A percentile compares a stretch with the other conserved stretches of the same genome.
Conservation (phyloP, 495 filamentous ascomycete genomes). For the Lasiosphaeriaceae sp. region DNA sequence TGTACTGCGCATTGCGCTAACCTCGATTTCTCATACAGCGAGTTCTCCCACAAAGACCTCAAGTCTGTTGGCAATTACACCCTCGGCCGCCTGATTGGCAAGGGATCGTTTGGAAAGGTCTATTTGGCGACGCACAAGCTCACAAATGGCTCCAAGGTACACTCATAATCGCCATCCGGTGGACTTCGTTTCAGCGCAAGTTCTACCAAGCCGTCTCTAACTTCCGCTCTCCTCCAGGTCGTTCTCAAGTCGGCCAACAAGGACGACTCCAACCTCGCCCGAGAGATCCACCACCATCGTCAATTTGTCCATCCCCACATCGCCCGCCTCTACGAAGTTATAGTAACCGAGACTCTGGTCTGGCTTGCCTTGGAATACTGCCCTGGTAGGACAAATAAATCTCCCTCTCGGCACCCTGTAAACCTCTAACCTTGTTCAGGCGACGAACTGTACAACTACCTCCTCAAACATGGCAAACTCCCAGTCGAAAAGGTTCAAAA, state of each 20-base stretch:
- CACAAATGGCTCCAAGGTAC: conserved; percentile 96
- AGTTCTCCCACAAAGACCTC: conserved; percentile 91
- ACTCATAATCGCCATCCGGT: conserved; percentile 14
- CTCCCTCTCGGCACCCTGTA: not conserved
- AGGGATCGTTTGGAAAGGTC: conserved; percentile 97
- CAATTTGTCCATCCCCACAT: conserved; percentile 98
- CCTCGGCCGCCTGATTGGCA: conserved; percentile 86
- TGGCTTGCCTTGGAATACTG: conserved; percentile 98
- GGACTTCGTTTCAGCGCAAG: not conserved
- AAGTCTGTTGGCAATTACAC: conserved; percentile 91
- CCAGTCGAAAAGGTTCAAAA: conserved; percentile 86
- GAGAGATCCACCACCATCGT: conserved; percentile 97
- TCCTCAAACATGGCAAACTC: conserved; percentile 79
- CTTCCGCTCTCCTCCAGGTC: conserved; percentile 53
- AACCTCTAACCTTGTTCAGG: conserved; percentile 48
- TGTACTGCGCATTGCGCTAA: conserved; percentile 17
- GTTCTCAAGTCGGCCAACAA: conserved; percentile 97
- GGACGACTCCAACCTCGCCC: conserved; percentile 88
- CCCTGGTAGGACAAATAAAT: conserved; percentile 59
- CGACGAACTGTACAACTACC: conserved; percentile 95
- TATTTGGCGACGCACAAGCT: conserved; percentile 96
- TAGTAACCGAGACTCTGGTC: conserved; percentile 89
- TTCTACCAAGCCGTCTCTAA: not conserved
- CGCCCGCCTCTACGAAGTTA: conserved; percentile 92
- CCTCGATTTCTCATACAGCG: conserved; percentile 48